Evolutionary conservation across 192 early-diverging fungal species (phyloP), one percentile per base, ranked within the genome.

Genomic region (Coemansia sp.): DNA sequence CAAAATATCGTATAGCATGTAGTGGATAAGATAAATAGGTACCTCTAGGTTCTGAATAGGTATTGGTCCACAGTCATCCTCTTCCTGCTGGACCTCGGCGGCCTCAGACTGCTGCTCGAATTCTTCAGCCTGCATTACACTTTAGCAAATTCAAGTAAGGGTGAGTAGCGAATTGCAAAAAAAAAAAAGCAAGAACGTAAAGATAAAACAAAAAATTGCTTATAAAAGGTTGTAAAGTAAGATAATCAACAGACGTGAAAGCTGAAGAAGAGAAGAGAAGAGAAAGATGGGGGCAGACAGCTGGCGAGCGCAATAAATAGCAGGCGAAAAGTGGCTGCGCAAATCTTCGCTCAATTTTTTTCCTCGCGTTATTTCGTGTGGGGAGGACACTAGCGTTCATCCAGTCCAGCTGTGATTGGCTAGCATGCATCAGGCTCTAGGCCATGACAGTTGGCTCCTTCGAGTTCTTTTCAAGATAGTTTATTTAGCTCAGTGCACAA

Each of bases 1-100:
- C 33, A 39, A 43, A 23, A 6, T 40, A 17, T 50, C 21, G 32
- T 16, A 64, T 1, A 43, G 14, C 9, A 52, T 28, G 37, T 35
- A 21, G 33, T 42, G 28, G 37, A 47, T 0, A 38, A 38, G 26
- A 37, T 37, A 47, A n/a, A 8, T 52, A 38, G 50, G 13, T 80
- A 87, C 88, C 86, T 89, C 88, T 19, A 87, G 79, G 47, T 72
- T 72, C 67, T 80, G 73, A 68, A 87, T 77, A 26, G 82, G 77
- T n/a, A 85, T 44, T 39, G 87, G 87, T 0, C 87, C 86, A 69
- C 73, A 35, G 58, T 74, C 76, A 19, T 81, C 83, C 61, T 86
- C 76, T 43, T 86, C 88, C 67, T 85, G 77, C 47, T 81, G 71
- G 47, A 75, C 71, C 42, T 74, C 86, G 64, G 77, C 79, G 39